Evolutionary conservation across 108 stramenopile genomes (phyloP).

Genomic region (Craspedostauros australis): DNA sequence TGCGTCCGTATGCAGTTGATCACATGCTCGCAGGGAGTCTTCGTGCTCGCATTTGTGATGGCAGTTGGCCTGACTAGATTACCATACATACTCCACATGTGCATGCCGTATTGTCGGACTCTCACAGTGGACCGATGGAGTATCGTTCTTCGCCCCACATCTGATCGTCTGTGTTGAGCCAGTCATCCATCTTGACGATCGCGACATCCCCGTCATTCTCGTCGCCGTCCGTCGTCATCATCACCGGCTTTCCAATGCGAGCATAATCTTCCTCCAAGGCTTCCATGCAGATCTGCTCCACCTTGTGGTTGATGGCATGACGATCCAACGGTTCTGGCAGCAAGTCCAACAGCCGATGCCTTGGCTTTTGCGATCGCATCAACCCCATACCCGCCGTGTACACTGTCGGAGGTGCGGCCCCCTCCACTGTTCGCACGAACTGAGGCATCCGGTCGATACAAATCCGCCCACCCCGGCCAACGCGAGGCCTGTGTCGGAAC

Average conservation of each 20-base stretch:
- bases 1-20: no score
- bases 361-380: constrained; percentile 12
- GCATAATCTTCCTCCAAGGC: constrained; percentile 64
- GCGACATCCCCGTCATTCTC: constrained; percentile 56
- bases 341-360: constrained; percentile 51
- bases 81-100: no score
- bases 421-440: no score
- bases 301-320: constrained; percentile 32
- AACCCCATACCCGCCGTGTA: constrained; percentile 42
- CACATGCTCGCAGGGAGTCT: no score
- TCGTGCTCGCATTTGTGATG: no score
- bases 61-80: no score
- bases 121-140: constrained; percentile 58
- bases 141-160: constrained; percentile 65
- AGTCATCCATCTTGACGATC: constrained; percentile 62
- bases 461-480: constrained; percentile 84
- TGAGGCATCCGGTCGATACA: constrained; percentile 74
- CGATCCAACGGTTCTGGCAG: constrained; percentile 59
- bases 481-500: constrained; percentile 68
- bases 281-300: constrained; percentile 60
- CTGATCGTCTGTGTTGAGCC: constrained; percentile 71
- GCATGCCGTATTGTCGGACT: background rate
- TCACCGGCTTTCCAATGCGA: background rate
- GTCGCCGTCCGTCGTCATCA: constrained; percentile 10
- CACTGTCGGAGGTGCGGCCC: constrained; percentile 26